Base-by-base conservation (phyloP, 345 rosid species). In the Linum lewisii region DNA sequence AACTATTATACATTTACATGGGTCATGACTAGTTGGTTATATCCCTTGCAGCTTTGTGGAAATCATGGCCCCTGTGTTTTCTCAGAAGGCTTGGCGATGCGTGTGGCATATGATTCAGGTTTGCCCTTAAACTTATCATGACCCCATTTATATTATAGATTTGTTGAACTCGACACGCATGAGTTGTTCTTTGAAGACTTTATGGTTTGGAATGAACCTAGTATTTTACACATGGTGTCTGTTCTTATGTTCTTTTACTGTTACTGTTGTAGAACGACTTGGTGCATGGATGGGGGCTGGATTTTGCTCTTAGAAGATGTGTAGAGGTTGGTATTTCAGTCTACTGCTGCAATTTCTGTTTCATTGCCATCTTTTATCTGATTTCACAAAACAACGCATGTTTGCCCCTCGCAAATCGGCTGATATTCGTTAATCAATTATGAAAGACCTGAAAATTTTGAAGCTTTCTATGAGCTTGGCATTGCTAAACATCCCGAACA, bases 81-180 rank as follows among this genome's bases (percentile, higher is more conserved):
- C 96, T 58, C 77, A 70, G 52, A 88, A 88, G 69, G 96, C 95
- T 66, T 91, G 98, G 96, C 86, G 90, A 36, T 91, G 98, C 72
- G 96, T 88, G 15, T 91, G 98, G 96, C 80, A 88, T 74, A 80
- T 91, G 96, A 82, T 91, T 79, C 98, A 91, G 92, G 98, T n/a
- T n/a, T n/a, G n/a, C n/a, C n/a, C n/a, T n/a, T n/a, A n/a, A n/a
- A n/a, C n/a, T n/a, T 88, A 63, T 63, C 24, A 65, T 20, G n/a
- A n/a, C 9, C 69, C 34, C 18, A 42, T 42, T 42, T 42, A 42
- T 42, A 42, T 42, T 42, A n/a, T 42, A 11, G 9, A 14, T 42
- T 42, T 1, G 47, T 8, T 7, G 13, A 42, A 34, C 10, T 34
- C 7, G 10, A 34, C 7, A 34, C 38, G 10, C 10, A 11, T 34